Evolutionary conservation across 129 eudicot genomes (phyloP).

Genomic region (Dittrichia graveolens): DNA sequence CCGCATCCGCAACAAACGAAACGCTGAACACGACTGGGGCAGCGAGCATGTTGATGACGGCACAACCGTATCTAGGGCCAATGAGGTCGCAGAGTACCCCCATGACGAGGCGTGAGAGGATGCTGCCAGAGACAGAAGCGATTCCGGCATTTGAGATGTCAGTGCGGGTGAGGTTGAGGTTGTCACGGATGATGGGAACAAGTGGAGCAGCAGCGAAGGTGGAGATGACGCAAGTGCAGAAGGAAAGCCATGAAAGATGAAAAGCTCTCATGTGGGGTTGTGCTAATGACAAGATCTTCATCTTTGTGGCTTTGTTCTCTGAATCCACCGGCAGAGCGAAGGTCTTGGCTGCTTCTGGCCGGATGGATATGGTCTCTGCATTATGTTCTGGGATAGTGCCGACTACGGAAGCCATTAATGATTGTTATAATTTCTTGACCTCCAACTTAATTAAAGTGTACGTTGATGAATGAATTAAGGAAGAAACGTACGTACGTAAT

Average conservation of each 20-base stretch:
- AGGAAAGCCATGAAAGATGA: constrained; percentile 42
- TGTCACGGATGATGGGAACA: constrained; percentile 45
- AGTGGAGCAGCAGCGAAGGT: constrained; percentile 45
- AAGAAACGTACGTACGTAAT: too few relatives aligned
- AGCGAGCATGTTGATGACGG: constrained; percentile 36
- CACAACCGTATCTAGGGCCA: constrained; percentile 45
- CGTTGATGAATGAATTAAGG: too few relatives aligned
- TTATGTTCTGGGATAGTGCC: constrained; percentile 5
- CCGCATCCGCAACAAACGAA: constrained; percentile 34
- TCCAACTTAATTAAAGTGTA: not conserved
- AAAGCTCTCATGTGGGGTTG: constrained; percentile 43
- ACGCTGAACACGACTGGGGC: constrained; percentile 43
- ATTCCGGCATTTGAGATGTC: constrained; percentile 47
- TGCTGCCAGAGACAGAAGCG: constrained; percentile 47
- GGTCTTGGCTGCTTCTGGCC: not conserved
- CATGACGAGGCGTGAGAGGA: constrained; percentile 52
- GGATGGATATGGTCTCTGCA: constrained; percentile 15
- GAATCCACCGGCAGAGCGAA: constrained; percentile 38
- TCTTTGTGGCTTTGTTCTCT: constrained; percentile 32
- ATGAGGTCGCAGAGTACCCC: constrained; percentile 50
- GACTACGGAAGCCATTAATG: constrained; percentile 23
- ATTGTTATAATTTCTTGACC: constrained; percentile 5
- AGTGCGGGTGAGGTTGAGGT: constrained; percentile 38
- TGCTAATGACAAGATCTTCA: constrained; percentile 28
- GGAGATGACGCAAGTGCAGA: constrained; percentile 41